These are phyloP conservation scores for Penicillium sp. DNA, from an alignment of 2,329 filamentous ascomycete genomes.

Conservation along the genomic window DNA sequence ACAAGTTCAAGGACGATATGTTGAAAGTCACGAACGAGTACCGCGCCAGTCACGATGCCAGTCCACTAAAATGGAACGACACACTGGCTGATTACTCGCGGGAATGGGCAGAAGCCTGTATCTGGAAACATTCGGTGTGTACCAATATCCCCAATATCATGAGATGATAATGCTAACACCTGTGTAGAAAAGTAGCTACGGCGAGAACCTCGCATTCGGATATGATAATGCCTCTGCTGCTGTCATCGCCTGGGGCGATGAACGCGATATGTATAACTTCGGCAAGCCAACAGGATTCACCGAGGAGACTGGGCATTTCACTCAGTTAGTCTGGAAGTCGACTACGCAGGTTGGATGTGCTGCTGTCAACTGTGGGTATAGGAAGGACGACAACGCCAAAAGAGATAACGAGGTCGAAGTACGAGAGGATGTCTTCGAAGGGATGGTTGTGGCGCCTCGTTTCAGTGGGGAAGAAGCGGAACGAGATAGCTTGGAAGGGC, in stretches of 20 bases:
- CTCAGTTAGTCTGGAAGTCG: conserved; percentile 68
- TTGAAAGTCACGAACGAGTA: conserved; percentile 67
- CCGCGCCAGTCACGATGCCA: conserved; percentile 61
- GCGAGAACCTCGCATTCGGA: conserved; percentile 72
- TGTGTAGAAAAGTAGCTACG: conserved; percentile 58
- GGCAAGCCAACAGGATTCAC: conserved; percentile 53
- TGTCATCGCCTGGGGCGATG: conserved; percentile 66
- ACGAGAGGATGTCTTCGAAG: conserved; percentile 14
- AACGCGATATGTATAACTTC: conserved; percentile 61
- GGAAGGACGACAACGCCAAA: conserved; percentile 23
- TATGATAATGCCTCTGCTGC: conserved; percentile 59
- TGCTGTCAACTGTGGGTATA: conserved; percentile 42
- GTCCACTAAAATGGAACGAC: conserved; percentile 61
- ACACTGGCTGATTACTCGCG: conserved; percentile 58
- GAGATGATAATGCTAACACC: conserved; percentile 1
- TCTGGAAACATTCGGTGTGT: conserved; percentile 43
- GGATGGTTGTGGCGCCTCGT: conserved; percentile 22
- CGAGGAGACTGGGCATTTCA: conserved; percentile 66
- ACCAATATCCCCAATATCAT: not conserved
- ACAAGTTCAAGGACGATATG: conserved; percentile 51
- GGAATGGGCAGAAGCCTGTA: conserved; percentile 49
- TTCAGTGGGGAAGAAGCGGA: not conserved
- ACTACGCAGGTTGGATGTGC: conserved; percentile 61
- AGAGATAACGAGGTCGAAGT: not conserved
- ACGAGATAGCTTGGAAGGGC: not conserved